Evolutionary conservation across 1,284 basidiomycete genomes (phyloP).

Genomic region (Termitomyces sp.): DNA sequence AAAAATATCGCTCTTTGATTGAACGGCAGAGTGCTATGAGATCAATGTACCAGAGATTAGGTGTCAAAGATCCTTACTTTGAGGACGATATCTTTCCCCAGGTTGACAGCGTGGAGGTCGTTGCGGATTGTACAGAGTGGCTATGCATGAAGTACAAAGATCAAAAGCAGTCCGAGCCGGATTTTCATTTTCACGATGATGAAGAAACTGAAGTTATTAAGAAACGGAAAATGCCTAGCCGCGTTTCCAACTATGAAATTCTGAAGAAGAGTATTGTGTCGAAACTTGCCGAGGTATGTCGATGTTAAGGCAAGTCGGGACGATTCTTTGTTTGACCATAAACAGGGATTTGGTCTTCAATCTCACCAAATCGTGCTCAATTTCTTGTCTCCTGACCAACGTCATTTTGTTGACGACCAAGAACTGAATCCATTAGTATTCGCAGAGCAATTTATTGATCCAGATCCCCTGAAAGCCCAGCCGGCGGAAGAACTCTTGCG

Average conservation of each 20-base stretch:
- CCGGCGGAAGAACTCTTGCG: conserved; percentile 61
- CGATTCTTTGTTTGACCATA: conserved; percentile 3
- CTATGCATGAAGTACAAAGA: conserved; percentile 81
- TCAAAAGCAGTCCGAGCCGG: conserved; percentile 59
- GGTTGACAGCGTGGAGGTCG: conserved; percentile 80
- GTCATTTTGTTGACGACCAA: conserved; percentile 75
- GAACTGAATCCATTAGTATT: conserved; percentile 67
- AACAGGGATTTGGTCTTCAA: conserved; percentile 74
- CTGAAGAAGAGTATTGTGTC: conserved; percentile 76
- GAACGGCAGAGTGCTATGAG: conserved; percentile 67
- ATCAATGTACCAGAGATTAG: conserved; percentile 61
- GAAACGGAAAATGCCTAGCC: conserved; percentile 79
- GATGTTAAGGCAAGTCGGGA: neutral
- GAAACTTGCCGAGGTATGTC: conserved; percentile 68
- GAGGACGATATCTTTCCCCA: conserved; percentile 57
- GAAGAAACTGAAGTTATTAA: conserved; percentile 45
- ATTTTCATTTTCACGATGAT: conserved; percentile 69
- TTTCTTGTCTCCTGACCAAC: conserved; percentile 52
- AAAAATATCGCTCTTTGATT: conserved; percentile 81
- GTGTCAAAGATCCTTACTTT: conserved; percentile 67
- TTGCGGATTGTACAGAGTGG: conserved; percentile 93
- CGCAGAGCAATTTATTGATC: conserved; percentile 75
- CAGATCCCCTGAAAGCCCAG: conserved; percentile 52
- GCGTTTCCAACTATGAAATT: conserved; percentile 83
- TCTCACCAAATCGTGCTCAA: conserved; percentile 80